Conservation (phyloP, 257 asterid genomes). For the Lithospermum erythrorhizon region DNA sequence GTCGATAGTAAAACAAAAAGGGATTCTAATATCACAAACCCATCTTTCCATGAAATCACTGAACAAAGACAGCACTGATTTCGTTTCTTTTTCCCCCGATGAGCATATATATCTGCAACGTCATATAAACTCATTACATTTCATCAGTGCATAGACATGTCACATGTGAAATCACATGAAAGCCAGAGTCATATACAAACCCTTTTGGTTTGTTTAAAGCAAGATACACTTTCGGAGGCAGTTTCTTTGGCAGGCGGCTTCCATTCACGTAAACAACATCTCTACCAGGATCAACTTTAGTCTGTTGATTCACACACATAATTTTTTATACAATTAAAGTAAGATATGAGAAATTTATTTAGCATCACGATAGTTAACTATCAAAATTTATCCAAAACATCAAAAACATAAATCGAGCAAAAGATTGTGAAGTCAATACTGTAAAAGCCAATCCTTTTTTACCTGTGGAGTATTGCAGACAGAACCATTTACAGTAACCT, state of each 20-base stretch:
- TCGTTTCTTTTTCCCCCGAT: conserved; percentile 81
- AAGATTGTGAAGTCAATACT: not conserved
- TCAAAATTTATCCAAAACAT: not conserved
- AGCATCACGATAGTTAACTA: not conserved
- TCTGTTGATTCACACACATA: conserved; percentile 39
- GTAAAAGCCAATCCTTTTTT: conserved; percentile 8
- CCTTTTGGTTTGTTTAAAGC: conserved; percentile 99
- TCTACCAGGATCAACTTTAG: conserved; percentile 83
- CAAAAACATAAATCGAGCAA: not conserved
- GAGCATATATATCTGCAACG: conserved; percentile 87
- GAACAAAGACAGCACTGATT: conserved; percentile 62
- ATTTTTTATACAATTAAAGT: not conserved
- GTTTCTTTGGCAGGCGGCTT: conserved; percentile 65
- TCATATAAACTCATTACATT: conserved; percentile 16
- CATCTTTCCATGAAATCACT: conserved; percentile 73
- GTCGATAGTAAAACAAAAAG: not conserved
- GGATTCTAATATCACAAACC: conserved; percentile 33
- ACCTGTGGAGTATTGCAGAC: conserved; percentile 94
- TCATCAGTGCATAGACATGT: conserved; percentile 1
- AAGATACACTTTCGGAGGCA: conserved; percentile 88
- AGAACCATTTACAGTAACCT: conserved; percentile 91
- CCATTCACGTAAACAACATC: conserved; percentile 90
- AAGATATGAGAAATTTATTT: not conserved
- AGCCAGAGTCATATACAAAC: conserved; percentile 32
- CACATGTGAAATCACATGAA: conserved; percentile 5